A percentile compares a stretch with the other conserved stretches of the same genome.
Evolutionary conservation across 352 stramenopile genomes (phyloP).

Genomic region (Phytophthora litchii): DNA sequence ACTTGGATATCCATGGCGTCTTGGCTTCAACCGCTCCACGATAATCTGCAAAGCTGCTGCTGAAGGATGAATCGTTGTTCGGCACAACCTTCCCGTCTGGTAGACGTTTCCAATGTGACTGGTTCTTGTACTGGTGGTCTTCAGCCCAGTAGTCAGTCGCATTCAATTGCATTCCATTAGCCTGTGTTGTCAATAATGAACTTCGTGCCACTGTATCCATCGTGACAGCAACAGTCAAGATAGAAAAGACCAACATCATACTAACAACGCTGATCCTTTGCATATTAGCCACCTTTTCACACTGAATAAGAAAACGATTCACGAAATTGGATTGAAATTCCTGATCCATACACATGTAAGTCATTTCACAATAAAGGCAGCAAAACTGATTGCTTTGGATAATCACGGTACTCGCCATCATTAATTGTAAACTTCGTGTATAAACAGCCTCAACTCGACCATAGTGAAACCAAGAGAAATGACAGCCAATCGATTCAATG

Average conservation of each 20-base stretch:
- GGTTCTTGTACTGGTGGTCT: constrained; percentile 53
- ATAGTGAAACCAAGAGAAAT: constrained; percentile 13
- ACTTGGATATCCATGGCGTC: constrained; percentile 41
- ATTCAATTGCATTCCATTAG: constrained; percentile 13
- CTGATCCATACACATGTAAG: neutral
- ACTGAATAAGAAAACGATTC: neutral
- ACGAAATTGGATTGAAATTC: too few species aligned
- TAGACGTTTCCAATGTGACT: constrained; percentile 43
- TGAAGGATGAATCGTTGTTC: constrained; percentile 29
- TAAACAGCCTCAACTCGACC: neutral
- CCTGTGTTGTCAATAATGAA: neutral
- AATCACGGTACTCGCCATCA: neutral
- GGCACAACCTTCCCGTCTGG: constrained; percentile 45
- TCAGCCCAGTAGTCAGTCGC: constrained; percentile 47
- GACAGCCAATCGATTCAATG: constrained; percentile 1
- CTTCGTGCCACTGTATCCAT: neutral
- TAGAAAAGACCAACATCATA: constrained; percentile 3
- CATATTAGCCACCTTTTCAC: constrained; percentile 1
- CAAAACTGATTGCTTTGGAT: neutral
- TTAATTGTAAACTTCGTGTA: neutral
- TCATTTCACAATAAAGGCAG: neutral
- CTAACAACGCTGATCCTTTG: constrained; percentile 5
- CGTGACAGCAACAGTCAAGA: neutral
- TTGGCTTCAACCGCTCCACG: constrained; percentile 21
- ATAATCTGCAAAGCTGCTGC: constrained; percentile 20